Evolutionary conservation across 768 basidiomycete genomes (phyloP).

Genomic region (Russula olivacea): DNA sequence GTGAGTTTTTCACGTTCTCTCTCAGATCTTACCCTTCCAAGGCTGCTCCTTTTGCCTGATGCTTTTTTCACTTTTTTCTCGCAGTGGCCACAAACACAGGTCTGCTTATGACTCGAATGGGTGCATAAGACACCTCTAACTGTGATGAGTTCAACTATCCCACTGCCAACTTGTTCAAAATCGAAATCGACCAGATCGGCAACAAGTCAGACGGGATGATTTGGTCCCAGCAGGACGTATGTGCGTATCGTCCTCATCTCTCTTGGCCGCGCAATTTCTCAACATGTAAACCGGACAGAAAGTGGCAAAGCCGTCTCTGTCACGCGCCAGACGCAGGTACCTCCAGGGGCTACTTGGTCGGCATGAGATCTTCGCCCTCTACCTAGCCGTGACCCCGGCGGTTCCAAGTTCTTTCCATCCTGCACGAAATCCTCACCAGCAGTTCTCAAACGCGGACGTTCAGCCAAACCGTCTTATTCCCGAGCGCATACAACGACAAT

Average conservation of each 20-base stretch:
- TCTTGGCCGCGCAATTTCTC: neutral
- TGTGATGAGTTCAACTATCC: slow-evolving; percentile 57
- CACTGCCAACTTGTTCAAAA: slow-evolving; percentile 63
- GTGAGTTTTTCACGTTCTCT: slow-evolving; percentile 24
- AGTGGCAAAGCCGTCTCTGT: slow-evolving; percentile 28
- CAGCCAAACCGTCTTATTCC: too few relatives aligned
- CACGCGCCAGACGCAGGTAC: slow-evolving; percentile 39
- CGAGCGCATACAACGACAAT: too few relatives aligned
- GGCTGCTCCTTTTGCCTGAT: neutral
- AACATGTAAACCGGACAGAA: neutral
- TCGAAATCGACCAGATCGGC: slow-evolving; percentile 33
- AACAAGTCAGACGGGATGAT: slow-evolving; percentile 24
- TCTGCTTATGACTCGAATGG: slow-evolving; percentile 71
- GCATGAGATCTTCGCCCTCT: slow-evolving; percentile 75
- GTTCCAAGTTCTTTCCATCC: slow-evolving; percentile 78
- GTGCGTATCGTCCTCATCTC: slow-evolving; percentile 21
- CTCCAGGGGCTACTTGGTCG: slow-evolving; percentile 75
- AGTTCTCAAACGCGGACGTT: too few relatives aligned
- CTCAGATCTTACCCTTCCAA: neutral
- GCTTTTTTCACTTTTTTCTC: neutral
- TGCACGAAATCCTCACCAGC: slow-evolving; percentile 36
- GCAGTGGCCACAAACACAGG: too few relatives aligned
- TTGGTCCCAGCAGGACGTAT: slow-evolving; percentile 32
- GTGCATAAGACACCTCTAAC: slow-evolving; percentile 44
- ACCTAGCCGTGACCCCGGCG: slow-evolving; percentile 51